Conservation (phyloP, 2,329 filamentous ascomycete species). For the Aspergillus sp. region DNA sequence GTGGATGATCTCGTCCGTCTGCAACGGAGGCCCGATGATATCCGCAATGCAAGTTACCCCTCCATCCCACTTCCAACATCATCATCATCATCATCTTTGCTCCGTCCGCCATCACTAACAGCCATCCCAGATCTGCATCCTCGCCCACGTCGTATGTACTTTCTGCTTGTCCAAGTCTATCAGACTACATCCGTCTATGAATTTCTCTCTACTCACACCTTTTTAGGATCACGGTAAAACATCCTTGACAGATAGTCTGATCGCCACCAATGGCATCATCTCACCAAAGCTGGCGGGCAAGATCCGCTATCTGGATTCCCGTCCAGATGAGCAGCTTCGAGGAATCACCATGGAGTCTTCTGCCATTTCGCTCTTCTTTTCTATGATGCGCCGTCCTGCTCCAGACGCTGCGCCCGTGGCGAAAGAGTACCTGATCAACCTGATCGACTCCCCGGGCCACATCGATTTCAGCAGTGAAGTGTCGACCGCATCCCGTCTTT, state of each 20-base stretch:
- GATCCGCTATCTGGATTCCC: constrained; percentile 94
- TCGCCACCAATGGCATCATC: constrained; percentile 99
- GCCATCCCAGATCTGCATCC: constrained; percentile 75
- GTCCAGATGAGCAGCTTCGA: constrained; percentile 91
- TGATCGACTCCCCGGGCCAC: constrained; percentile 97
- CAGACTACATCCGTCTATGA: background rate
- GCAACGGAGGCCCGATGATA: constrained; percentile 82
- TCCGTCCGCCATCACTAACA: constrained; percentile 33
- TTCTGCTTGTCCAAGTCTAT: background rate
- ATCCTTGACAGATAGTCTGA: constrained; percentile 89
- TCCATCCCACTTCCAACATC: constrained; percentile 25
- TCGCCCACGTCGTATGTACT: constrained; percentile 78
- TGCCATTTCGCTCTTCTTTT: constrained; percentile 94
- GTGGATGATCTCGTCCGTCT: constrained; percentile 88
- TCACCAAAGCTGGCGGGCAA: constrained; percentile 96
- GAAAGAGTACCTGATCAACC: constrained; percentile 92
- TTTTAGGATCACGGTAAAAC: constrained; percentile 92
- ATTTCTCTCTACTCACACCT: constrained; percentile 16
- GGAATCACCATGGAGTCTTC: constrained; percentile 99
- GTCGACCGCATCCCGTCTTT: constrained; percentile 89
- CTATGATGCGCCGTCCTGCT: constrained; percentile 74
- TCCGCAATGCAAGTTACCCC: constrained; percentile 76
- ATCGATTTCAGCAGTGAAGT: constrained; percentile 99
- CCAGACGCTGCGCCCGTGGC: constrained; percentile 69
- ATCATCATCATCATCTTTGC: constrained; percentile 23